phyloP scores from a whole-genome alignment of 2,329 filamentous ascomycete genomes.

The Colletotrichum tanaceti region DNA sequence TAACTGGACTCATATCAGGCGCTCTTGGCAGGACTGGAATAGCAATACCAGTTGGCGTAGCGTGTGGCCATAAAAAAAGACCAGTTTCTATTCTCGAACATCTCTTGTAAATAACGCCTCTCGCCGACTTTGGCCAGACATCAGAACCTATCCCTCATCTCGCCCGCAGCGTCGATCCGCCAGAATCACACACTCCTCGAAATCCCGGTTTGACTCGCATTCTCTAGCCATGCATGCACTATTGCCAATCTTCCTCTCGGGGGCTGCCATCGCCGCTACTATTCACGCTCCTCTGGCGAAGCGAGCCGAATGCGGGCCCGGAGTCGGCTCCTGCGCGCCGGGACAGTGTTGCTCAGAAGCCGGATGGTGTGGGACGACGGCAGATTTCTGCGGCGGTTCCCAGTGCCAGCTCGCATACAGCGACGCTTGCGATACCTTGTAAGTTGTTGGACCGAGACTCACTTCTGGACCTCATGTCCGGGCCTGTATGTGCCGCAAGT shows the following conservation, averaged over 20 bases:
- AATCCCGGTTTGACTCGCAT: slow-evolving; percentile 13
- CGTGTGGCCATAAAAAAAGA: slow-evolving; percentile 1
- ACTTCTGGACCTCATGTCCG: neutral
- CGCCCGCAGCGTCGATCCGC: slow-evolving; percentile 33
- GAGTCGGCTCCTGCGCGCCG: slow-evolving; percentile 49
- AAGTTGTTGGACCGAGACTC: slow-evolving; percentile 45
- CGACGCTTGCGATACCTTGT: slow-evolving; percentile 56
- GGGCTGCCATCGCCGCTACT: slow-evolving; percentile 36
- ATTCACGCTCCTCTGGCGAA: slow-evolving; percentile 35
- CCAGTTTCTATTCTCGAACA: neutral
- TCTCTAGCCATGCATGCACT: slow-evolving; percentile 34
- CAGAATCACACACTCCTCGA: slow-evolving; percentile 34
- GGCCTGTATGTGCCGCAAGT: neutral
- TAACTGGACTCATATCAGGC: slow-evolving; percentile 11
- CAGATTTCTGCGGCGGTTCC: slow-evolving; percentile 52
- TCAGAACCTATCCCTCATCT: slow-evolving; percentile 14
- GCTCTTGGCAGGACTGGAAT: slow-evolving; percentile 23
- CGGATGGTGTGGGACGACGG: slow-evolving; percentile 52
- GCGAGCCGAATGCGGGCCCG: slow-evolving; percentile 48
- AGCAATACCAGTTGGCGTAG: slow-evolving; percentile 1
- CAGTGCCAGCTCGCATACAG: slow-evolving; percentile 55
- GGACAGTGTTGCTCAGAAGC: slow-evolving; percentile 53
- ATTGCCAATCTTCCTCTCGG: slow-evolving; percentile 34
- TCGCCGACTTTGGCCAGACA: slow-evolving; percentile 10
- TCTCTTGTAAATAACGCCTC: slow-evolving; percentile 35